A percentile compares a stretch with the other conserved stretches of the same genome.
phyloP scores from a whole-genome alignment of 2,329 filamentous ascomycete species.

The Waltergamsia citrina region DNA sequence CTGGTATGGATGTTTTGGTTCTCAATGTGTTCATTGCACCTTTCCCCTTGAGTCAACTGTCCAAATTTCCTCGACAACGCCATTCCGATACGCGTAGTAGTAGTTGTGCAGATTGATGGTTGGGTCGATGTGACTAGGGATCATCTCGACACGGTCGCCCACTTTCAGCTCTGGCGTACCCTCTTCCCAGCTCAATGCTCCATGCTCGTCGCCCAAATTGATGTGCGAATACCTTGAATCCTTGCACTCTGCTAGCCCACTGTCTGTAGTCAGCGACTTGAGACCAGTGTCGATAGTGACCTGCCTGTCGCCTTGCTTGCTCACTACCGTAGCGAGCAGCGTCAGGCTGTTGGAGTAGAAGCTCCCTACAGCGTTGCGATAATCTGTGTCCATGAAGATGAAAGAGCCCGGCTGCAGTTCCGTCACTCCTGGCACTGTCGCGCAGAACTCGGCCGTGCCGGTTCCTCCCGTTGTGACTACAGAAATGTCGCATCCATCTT shows the following conservation, averaged over 20 bases:
- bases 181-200: conserved; percentile 34
- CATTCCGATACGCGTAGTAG: conserved; percentile 38
- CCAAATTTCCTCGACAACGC: conserved; percentile 41
- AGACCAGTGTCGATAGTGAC: conserved; percentile 40
- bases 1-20: conserved; percentile 1
- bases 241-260: conserved; percentile 37
- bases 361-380: conserved; percentile 38
- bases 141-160: conserved; percentile 39
- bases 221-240: conserved; percentile 30
- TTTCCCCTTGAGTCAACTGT: conserved; percentile 38
- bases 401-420: conserved; percentile 46
- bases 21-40: too few species aligned
- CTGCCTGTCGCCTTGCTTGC: conserved; percentile 29
- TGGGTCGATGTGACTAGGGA: conserved; percentile 45
- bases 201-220: conserved; percentile 39
- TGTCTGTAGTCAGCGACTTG: conserved; percentile 38
- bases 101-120: conserved; percentile 42
- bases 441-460: conserved; percentile 43
- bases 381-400: conserved; percentile 49
- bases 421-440: conserved; percentile 36
- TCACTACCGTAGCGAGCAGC: conserved; percentile 36
- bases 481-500: conserved; percentile 30
- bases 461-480: conserved; percentile 44
- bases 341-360: conserved; percentile 39
- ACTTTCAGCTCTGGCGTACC: conserved; percentile 24